Conservation (phyloP, 2,329 filamentous ascomycete species). For the Arthrobotrys musiformis region DNA sequence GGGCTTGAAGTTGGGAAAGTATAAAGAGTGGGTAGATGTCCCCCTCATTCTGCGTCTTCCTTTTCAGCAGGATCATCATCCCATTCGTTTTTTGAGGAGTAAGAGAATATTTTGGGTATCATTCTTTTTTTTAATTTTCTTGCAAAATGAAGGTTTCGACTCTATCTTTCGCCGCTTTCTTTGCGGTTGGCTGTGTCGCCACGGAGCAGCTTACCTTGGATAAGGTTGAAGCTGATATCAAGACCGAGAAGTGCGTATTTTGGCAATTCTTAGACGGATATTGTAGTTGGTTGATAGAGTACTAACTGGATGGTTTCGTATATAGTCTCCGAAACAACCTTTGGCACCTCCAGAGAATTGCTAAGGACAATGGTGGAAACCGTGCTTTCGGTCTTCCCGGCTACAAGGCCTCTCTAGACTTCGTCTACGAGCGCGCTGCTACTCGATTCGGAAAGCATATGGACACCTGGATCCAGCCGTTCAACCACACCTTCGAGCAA, state of each 20-base stretch:
- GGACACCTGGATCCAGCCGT: conserved; percentile 65
- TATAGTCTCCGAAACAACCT: conserved; percentile 68
- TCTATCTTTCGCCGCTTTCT: conserved; percentile 32
- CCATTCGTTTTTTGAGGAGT: conserved; percentile 2
- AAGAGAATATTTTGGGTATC: neutral
- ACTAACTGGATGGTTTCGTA: neutral
- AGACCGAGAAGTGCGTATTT: conserved; percentile 61
- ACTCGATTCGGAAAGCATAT: conserved; percentile 61
- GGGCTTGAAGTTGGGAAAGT: conserved; percentile 33
- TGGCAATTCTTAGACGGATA: neutral
- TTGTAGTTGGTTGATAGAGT: neutral
- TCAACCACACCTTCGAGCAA: conserved; percentile 66
- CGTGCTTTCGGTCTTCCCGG: conserved; percentile 72
- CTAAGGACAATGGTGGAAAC: conserved; percentile 69
- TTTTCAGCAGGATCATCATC: conserved; percentile 7
- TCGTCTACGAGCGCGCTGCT: conserved; percentile 66
- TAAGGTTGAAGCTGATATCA: conserved; percentile 64
- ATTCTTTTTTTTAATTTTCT: neutral
- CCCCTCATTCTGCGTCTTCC: neutral
- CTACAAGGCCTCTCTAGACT: conserved; percentile 71
- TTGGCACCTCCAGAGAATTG: conserved; percentile 69
- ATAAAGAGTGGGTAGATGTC: conserved; percentile 36
- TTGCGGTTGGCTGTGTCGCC: conserved; percentile 57
- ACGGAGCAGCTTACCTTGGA: conserved; percentile 63
- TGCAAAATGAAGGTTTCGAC: conserved; percentile 40